phyloP scores from a whole-genome alignment of 192 early-diverging fungal genomes.

The Umbelopsis ramanniana region DNA sequence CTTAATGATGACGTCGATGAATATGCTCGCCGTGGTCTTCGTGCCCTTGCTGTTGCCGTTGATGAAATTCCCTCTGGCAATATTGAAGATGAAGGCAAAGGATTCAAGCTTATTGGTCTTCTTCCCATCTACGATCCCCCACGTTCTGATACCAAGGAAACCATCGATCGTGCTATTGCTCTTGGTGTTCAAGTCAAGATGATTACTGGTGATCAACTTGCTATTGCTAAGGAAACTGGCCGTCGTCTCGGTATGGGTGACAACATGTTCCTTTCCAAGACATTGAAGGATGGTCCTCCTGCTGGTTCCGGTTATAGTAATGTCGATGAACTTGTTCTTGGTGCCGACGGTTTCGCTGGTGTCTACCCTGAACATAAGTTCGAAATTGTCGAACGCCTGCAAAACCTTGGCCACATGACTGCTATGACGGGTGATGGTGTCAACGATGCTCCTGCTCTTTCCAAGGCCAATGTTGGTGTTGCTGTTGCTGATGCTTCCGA shows the following conservation, averaged over 20 bases:
- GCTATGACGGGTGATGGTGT: slow-evolving; percentile 80
- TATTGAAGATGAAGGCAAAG: slow-evolving; percentile 63
- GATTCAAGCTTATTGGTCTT: slow-evolving; percentile 72
- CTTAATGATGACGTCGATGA: slow-evolving; percentile 64
- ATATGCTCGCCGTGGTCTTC: slow-evolving; percentile 70
- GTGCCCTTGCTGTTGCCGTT: slow-evolving; percentile 77
- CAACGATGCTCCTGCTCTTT: slow-evolving; percentile 74
- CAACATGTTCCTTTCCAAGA: slow-evolving; percentile 72
- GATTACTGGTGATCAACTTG: slow-evolving; percentile 91
- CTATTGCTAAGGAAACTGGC: slow-evolving; percentile 75
- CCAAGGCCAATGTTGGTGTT: slow-evolving; percentile 76
- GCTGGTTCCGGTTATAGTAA: slow-evolving; percentile 58
- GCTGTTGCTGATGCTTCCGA: slow-evolving; percentile 76
- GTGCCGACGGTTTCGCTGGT: slow-evolving; percentile 69
- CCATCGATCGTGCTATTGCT: slow-evolving; percentile 71
- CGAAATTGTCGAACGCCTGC: slow-evolving; percentile 69
- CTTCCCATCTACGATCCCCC: slow-evolving; percentile 82
- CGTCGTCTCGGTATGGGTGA: slow-evolving; percentile 73
- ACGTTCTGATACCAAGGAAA: slow-evolving; percentile 79
- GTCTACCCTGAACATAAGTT: slow-evolving; percentile 74
- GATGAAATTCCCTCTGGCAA: slow-evolving; percentile 65
- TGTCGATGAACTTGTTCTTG: slow-evolving; percentile 65
- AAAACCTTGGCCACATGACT: slow-evolving; percentile 70
- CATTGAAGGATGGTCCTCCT: slow-evolving; percentile 64
- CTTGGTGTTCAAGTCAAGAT: slow-evolving; percentile 88